Conservation (phyloP, 2,329 filamentous ascomycete genomes). For the Stachybotrys elegans region DNA sequence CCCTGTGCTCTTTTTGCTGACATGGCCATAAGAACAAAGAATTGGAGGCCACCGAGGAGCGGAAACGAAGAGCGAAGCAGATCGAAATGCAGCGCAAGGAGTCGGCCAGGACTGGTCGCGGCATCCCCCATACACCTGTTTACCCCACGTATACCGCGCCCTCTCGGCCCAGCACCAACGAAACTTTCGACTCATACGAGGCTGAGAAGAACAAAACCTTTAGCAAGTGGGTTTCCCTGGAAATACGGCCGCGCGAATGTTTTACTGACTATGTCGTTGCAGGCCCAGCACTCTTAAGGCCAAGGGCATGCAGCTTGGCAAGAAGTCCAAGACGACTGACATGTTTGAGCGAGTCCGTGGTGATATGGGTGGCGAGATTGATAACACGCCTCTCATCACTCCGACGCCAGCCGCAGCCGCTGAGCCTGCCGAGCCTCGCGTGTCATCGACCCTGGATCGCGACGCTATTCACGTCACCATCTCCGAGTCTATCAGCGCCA, state of each 20-base stretch:
- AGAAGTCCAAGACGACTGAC: slow-evolving; percentile 96
- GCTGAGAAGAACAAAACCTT: slow-evolving; percentile 94
- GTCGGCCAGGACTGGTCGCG: slow-evolving; percentile 69
- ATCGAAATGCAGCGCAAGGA: slow-evolving; percentile 99
- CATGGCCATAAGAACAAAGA: slow-evolving; percentile 76
- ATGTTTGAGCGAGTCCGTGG: slow-evolving; percentile 95
- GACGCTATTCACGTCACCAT: slow-evolving; percentile 86
- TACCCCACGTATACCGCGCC: slow-evolving; percentile 89
- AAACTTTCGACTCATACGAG: slow-evolving; percentile 91
- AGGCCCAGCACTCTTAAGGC: slow-evolving; percentile 68
- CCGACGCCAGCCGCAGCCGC: slow-evolving; percentile 46
- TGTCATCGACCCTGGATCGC: slow-evolving; percentile 66
- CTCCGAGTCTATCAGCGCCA: slow-evolving; percentile 85
- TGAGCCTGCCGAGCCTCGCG: slow-evolving; percentile 48
- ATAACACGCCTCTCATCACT: slow-evolving; percentile 69
- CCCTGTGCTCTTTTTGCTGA: slow-evolving; percentile 17
- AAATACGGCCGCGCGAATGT: neutral
- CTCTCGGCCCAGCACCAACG: slow-evolving; percentile 64
- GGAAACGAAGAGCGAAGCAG: slow-evolving; percentile 98
- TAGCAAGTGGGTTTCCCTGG: slow-evolving; percentile 57
- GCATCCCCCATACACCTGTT: slow-evolving; percentile 67
- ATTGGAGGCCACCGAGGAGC: slow-evolving; percentile 93
- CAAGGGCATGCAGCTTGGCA: slow-evolving; percentile 98
- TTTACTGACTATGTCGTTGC: slow-evolving; percentile 6
- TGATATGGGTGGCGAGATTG: slow-evolving; percentile 81